A percentile compares a stretch with the other conserved stretches of the same genome.
These are phyloP conservation scores for Cyclocybe aegerita DNA, from an alignment of 768 basidiomycete species.

Conservation along the genomic window DNA sequence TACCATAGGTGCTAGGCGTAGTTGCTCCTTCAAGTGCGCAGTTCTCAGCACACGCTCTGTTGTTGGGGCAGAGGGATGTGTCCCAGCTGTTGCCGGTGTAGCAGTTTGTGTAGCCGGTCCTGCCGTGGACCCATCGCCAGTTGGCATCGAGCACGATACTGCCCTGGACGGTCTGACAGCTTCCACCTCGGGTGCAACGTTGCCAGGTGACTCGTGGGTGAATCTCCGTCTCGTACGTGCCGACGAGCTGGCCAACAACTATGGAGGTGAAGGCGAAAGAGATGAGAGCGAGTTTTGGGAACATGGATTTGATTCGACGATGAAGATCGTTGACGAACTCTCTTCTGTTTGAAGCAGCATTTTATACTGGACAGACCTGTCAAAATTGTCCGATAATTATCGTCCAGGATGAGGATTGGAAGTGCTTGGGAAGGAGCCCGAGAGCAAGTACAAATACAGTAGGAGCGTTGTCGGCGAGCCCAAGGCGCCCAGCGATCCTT, in stretches of 20 bases:
- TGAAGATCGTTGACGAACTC: too few species aligned
- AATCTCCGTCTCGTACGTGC: slow-evolving; percentile 38
- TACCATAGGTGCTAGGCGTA: slow-evolving; percentile 27
- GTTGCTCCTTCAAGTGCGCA: slow-evolving; percentile 32
- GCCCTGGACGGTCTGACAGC: slow-evolving; percentile 15
- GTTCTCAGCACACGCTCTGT: slow-evolving; percentile 33
- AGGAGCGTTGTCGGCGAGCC: too few species aligned
- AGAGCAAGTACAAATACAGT: too few species aligned
- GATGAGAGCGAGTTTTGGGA: slow-evolving; percentile 23
- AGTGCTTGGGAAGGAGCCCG: too few species aligned
- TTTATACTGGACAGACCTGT: too few species aligned
- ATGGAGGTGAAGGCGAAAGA: slow-evolving; percentile 26
- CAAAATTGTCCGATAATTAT: too few species aligned
- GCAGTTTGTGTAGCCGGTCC: slow-evolving; percentile 23
- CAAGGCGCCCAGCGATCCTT: too few species aligned
- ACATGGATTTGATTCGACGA: slow-evolving; percentile 2
- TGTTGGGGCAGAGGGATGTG: slow-evolving; percentile 38
- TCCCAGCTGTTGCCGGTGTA: slow-evolving; percentile 29
- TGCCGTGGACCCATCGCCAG: slow-evolving; percentile 42
- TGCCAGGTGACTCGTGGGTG: slow-evolving; percentile 40
- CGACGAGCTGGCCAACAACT: slow-evolving; percentile 41
- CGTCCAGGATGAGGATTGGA: too few species aligned
- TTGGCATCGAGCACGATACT: slow-evolving; percentile 41
- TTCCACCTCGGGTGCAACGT: slow-evolving; percentile 35
- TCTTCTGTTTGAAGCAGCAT: too few species aligned